Evolutionary conservation across 2,329 filamentous ascomycete species (phyloP), one percentile per base, ranked within the genome.

Genomic region (Dothiorella sarmentorum): DNA sequence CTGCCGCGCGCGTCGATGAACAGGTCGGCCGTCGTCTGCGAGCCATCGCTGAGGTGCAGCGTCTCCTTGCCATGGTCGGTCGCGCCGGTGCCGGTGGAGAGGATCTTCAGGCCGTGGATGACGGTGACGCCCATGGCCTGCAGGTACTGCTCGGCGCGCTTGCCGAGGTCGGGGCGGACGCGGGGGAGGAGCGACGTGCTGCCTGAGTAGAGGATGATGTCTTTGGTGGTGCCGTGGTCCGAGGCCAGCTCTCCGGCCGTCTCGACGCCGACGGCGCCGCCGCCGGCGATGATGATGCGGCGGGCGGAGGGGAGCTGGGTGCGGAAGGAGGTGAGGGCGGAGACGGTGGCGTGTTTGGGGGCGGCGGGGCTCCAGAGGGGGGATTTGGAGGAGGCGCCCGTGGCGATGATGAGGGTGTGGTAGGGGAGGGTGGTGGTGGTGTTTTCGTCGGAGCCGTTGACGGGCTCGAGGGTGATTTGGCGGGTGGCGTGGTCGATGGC

Each of bases 31-130:
- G 35, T 20, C 9, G 35, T 77, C 67, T 85, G 82, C 37, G 80
- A 82, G 31, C 81, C 80, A 9, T 80, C 68, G 2, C 78, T 77
- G 35, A 75, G 69, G 24, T 80, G 78, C 18, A 77, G 76, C 4
- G 74, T 76, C 3, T 73, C 74, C 44, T 69, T 70, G 15, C 75
- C 74, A 40, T 73, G n/a, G n/a, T n/a, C n/a, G n/a, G n/a, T 70
- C 9, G 69, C 66, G 43, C 82, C 79, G 15, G 7, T 1, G 9
- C 35, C 24, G n/a, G n/a, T 53, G 71, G 63, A 59, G 9, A 60
- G 17, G 40, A 71, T 61, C 33, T 63, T 63, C 29, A 62, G 56
- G 52, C 65, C 62, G 61, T 65, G 63, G 3, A 65, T 42, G 52
- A 71, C 61, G 7, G 65, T 63, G 37, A 73, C 68, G 51, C 66